phyloP scores from a whole-genome alignment of 441 rosid species.

The Erodium moschatum region DNA sequence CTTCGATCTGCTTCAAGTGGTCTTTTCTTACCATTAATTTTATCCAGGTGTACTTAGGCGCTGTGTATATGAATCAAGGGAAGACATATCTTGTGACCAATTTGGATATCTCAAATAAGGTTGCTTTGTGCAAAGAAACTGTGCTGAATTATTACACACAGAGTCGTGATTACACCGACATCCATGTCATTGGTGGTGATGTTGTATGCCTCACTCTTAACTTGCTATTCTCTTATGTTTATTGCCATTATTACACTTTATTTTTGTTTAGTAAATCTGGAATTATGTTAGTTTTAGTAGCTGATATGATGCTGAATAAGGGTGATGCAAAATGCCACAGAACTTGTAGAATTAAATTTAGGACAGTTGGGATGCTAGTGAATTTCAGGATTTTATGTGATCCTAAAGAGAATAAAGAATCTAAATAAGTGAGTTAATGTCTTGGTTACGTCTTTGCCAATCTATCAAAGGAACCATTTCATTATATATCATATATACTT shows the following conservation, averaged over 20 bases:
- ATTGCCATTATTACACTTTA: background rate
- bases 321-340: background rate
- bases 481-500: background rate
- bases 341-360: background rate
- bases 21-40: conserved; percentile 9
- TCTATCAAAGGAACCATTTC: background rate
- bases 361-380: background rate
- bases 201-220: conserved; percentile 39
- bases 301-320: background rate
- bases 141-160: conserved; percentile 67
- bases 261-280: background rate
- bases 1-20: background rate
- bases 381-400: background rate
- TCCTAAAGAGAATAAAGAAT: background rate
- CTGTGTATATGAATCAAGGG: conserved; percentile 84
- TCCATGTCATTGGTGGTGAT: conserved; percentile 66
- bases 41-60: conserved; percentile 67
- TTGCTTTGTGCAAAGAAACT: conserved; percentile 60
- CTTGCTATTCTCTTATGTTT: background rate
- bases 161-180: conserved; percentile 71
- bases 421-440: background rate
- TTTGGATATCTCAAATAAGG: conserved; percentile 49
- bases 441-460: background rate
- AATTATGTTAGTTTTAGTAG: background rate
- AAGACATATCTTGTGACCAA: conserved; percentile 69